Percentiles rank a stretch among this genome's conserved stretches.
These are phyloP conservation scores for Talaromyces rugulosus DNA, from an alignment of 2,329 filamentous ascomycete species.

Conservation along the genomic window DNA sequence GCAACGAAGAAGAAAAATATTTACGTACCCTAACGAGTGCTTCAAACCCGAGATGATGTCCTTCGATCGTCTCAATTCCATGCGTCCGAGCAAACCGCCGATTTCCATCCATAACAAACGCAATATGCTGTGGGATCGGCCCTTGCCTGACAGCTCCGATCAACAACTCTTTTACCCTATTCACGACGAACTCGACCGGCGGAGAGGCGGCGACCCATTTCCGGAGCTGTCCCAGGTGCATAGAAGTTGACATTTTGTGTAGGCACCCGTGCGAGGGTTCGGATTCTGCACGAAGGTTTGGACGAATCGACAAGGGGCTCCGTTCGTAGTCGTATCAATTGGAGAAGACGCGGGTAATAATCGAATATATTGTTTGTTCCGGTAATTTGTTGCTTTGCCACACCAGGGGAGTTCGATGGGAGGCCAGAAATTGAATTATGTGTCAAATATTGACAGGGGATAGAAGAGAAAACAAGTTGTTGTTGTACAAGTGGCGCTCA, in stretches of 20 bases:
- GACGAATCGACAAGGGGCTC: background rate
- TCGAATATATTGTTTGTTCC: background rate
- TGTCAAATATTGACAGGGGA: background rate
- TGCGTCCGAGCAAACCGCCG: conserved; percentile 83
- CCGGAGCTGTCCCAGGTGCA: conserved; percentile 58
- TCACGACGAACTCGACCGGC: conserved; percentile 84
- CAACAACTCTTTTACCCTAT: conserved; percentile 73
- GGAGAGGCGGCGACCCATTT: conserved; percentile 83
- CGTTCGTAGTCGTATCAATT: background rate
- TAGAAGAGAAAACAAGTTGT: background rate
- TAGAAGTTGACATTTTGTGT: conserved; percentile 43
- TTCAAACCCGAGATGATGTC: conserved; percentile 93
- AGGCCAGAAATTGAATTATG: background rate
- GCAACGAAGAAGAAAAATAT: conserved; percentile 14
- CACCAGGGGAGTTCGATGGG: background rate
- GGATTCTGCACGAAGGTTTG: background rate
- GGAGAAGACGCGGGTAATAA: background rate
- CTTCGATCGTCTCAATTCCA: conserved; percentile 93
- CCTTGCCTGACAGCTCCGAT: conserved; percentile 88
- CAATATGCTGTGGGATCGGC: conserved; percentile 87
- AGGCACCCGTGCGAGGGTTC: background rate
- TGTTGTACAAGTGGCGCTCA: background rate
- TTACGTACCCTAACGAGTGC: conserved; percentile 72
- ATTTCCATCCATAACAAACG: conserved; percentile 99
- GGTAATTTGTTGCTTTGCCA: background rate